Percentiles rank a stretch among this genome's conserved stretches.
phyloP scores from a whole-genome alignment of 1,139 yeast species.

The Suhomyces wounanorum region DNA sequence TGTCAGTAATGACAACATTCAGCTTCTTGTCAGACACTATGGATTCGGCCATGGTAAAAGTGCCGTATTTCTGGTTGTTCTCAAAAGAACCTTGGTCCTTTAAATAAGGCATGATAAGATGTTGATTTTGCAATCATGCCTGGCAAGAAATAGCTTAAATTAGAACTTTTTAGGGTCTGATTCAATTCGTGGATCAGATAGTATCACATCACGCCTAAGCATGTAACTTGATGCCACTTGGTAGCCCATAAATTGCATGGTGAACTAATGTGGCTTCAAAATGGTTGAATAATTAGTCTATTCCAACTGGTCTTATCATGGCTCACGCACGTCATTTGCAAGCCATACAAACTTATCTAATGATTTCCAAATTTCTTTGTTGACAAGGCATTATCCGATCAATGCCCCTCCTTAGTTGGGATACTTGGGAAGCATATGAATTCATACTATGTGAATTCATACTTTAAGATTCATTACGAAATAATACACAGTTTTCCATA shows the following conservation, averaged over 20 bases:
- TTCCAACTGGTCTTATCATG: neutral
- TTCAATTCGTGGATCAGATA: neutral
- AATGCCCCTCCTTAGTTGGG: no score
- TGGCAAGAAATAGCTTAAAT: neutral
- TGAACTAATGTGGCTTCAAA: slow-evolving; percentile 10
- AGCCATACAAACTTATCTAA: neutral
- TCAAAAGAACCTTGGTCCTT: neutral
- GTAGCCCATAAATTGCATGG: neutral
- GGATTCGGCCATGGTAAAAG: slow-evolving; percentile 3
- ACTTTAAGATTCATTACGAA: no score
- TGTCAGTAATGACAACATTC: slow-evolving; percentile 1
- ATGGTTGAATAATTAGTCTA: neutral
- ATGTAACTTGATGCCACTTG: neutral
- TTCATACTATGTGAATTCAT: no score
- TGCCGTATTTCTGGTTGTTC: neutral
- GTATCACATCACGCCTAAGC: slow-evolving; percentile 1
- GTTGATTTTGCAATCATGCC: neutral
- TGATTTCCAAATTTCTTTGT: no score
- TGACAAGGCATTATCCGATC: no score
- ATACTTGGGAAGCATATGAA: no score
- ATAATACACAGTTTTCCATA: no score
- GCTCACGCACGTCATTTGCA: slow-evolving; percentile 3
- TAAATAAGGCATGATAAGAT: neutral
- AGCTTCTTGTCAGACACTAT: slow-evolving; percentile 4
- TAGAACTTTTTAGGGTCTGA: neutral